Evolutionary conservation across 306 rosid genomes (phyloP).

Genomic region (Urtica urens): DNA sequence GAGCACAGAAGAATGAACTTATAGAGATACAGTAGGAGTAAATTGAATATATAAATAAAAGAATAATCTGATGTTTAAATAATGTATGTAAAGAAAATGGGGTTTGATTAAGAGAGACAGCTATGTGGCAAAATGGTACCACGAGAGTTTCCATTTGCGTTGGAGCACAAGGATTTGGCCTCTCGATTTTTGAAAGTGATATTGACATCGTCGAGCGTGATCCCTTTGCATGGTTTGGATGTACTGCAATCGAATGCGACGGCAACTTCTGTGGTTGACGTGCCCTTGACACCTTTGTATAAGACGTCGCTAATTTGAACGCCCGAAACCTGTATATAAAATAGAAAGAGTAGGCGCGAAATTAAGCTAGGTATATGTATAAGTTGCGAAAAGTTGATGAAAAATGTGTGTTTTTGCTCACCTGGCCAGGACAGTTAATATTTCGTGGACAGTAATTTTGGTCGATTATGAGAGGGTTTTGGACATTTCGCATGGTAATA

Average conservation of each 20-base stretch:
- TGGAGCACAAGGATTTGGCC: constrained; percentile 9
- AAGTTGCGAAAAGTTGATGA: too few species aligned
- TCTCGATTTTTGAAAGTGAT: constrained; percentile 5
- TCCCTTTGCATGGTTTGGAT: constrained; percentile 9
- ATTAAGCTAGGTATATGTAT: too few species aligned
- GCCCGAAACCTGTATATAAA: constrained; percentile 8
- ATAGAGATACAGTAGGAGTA: too few species aligned
- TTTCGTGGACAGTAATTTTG: constrained; percentile 20
- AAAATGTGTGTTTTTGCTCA: too few species aligned
- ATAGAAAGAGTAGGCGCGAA: too few species aligned
- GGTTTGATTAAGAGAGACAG: too few species aligned
- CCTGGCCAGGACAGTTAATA: constrained; percentile 12
- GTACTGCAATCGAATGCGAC: constrained; percentile 11
- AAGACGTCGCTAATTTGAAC: background rate
- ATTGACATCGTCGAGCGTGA: constrained; percentile 5
- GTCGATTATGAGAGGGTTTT: constrained; percentile 18
- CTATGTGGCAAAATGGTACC: constrained; percentile 8
- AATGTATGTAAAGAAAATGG: too few species aligned
- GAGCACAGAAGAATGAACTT: too few species aligned
- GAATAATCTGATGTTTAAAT: too few species aligned
- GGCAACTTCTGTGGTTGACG: constrained; percentile 9
- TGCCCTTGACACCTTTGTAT: constrained; percentile 9
- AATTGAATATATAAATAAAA: too few species aligned
- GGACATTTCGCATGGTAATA: constrained; percentile 8
- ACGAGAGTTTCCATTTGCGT: constrained; percentile 6